Evolutionary conservation across 2,329 filamentous ascomycete genomes (phyloP).

Genomic region (Stachybotrys chartarum): DNA sequence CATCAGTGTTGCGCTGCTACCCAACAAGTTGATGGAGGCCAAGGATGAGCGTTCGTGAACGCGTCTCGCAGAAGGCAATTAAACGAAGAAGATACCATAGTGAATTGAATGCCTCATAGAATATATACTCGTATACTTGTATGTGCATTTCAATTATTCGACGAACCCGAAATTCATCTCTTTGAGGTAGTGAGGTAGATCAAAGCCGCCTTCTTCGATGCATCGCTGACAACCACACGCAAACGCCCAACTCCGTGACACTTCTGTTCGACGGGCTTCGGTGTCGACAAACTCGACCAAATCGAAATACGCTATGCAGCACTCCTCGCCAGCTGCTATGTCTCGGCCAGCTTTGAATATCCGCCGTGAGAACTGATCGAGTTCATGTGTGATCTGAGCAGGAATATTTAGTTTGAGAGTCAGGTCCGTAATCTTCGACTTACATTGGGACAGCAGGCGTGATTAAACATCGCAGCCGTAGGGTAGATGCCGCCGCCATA

Average conservation of each 20-base stretch:
- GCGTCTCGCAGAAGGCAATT: too few species aligned
- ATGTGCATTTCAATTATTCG: neutral
- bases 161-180: slow-evolving; percentile 1
- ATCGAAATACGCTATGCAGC: slow-evolving; percentile 9
- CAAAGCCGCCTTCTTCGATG: slow-evolving; percentile 3
- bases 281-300: slow-evolving; percentile 3
- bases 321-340: slow-evolving; percentile 7
- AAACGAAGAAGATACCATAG: too few species aligned
- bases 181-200: neutral
- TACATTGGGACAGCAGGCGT: slow-evolving; percentile 9
- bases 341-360: slow-evolving; percentile 5
- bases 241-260: slow-evolving; percentile 5
- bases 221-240: slow-evolving; percentile 6
- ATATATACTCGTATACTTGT: too few species aligned
- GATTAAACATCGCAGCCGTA: slow-evolving; percentile 8
- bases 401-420: neutral
- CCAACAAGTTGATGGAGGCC: slow-evolving; percentile 27
- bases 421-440: neutral
- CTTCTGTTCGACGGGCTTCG: slow-evolving; percentile 1
- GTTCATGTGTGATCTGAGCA: slow-evolving; percentile 5
- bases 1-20: slow-evolving; percentile 40
- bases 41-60: slow-evolving; percentile 15
- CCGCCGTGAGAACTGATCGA: slow-evolving; percentile 3
- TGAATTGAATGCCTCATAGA: too few species aligned
- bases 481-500: slow-evolving; percentile 7